Evolutionary conservation across 805 yeast genomes (phyloP).

Genomic region (Teunomyces panamensis): DNA sequence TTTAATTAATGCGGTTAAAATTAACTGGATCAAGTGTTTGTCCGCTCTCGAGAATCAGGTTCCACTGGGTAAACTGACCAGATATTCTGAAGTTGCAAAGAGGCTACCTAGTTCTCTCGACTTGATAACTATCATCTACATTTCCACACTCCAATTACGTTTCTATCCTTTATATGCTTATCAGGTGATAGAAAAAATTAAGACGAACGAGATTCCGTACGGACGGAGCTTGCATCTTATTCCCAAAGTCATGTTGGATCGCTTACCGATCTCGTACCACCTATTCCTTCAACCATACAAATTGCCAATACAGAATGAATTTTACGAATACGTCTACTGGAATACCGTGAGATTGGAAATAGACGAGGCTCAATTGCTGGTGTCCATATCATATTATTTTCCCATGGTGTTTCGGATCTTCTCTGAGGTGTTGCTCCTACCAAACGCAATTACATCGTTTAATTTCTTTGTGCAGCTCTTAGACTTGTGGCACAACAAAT

Average conservation of each 20-base stretch:
- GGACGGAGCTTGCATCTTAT: conserved; percentile 36
- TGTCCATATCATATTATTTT: conserved; percentile 20
- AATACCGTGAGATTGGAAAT: conserved; percentile 10
- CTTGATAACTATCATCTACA: conserved; percentile 42
- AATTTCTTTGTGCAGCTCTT: conserved; percentile 21
- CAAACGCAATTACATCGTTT: conserved; percentile 48
- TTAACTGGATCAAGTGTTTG: conserved; percentile 27
- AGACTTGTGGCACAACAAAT: background rate
- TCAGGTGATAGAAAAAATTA: conserved; percentile 45
- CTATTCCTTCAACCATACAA: conserved; percentile 37
- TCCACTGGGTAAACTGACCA: background rate
- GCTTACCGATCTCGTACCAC: conserved; percentile 37
- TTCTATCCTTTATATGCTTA: conserved; percentile 47
- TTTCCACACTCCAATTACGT: conserved; percentile 47
- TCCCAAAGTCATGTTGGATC: conserved; percentile 35
- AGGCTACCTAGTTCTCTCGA: conserved; percentile 25
- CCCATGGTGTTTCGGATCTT: conserved; percentile 40
- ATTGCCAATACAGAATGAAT: conserved; percentile 38
- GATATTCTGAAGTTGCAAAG: conserved; percentile 1
- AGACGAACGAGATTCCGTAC: conserved; percentile 48
- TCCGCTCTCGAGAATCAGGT: background rate
- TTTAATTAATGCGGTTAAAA: conserved; percentile 23
- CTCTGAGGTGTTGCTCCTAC: conserved; percentile 43
- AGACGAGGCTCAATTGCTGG: background rate
- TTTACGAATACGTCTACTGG: conserved; percentile 21